phyloP scores from a whole-genome alignment of 805 yeast genomes.

The Scheffersomyces amazonensis region DNA sequence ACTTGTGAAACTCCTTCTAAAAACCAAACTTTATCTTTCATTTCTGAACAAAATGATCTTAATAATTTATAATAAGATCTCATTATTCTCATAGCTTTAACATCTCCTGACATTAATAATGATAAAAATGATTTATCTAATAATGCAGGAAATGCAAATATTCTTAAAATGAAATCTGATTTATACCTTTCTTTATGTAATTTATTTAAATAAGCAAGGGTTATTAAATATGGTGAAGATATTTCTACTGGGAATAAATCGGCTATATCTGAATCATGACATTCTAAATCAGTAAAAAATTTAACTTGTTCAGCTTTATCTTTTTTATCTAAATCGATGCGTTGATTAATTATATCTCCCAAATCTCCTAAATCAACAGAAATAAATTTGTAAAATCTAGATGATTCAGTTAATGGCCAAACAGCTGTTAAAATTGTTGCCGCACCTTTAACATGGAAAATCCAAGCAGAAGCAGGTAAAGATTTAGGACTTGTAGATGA shows the following conservation, averaged over 20 bases:
- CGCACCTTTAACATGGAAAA: slow-evolving; percentile 95
- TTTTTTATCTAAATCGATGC: slow-evolving; percentile 23
- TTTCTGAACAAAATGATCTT: slow-evolving; percentile 77
- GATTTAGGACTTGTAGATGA: slow-evolving; percentile 50
- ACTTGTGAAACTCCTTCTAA: slow-evolving; percentile 88
- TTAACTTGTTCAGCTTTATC: slow-evolving; percentile 29
- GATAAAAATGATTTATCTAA: slow-evolving; percentile 78
- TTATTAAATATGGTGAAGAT: slow-evolving; percentile 82
- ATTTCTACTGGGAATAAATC: slow-evolving; percentile 85
- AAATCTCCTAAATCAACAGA: slow-evolving; percentile 89
- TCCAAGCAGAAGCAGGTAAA: slow-evolving; percentile 93
- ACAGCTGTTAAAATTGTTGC: slow-evolving; percentile 94
- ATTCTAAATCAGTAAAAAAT: slow-evolving; percentile 58
- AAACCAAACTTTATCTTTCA: slow-evolving; percentile 91
- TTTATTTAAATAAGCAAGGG: slow-evolving; percentile 82
- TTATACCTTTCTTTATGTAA: slow-evolving; percentile 77
- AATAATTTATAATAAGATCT: slow-evolving; percentile 80
- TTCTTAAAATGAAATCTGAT: slow-evolving; percentile 80
- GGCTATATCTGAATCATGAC: slow-evolving; percentile 82
- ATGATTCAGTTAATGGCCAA: slow-evolving; percentile 70
- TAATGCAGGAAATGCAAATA: slow-evolving; percentile 91
- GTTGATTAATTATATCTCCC: slow-evolving; percentile 61
- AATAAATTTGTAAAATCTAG: slow-evolving; percentile 42
- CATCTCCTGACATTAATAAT: slow-evolving; percentile 78
- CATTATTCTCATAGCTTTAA: slow-evolving; percentile 87